These are phyloP conservation scores for Rhizodiscina lignyota DNA, from an alignment of 495 filamentous ascomycete species.

Conservation along the genomic window DNA sequence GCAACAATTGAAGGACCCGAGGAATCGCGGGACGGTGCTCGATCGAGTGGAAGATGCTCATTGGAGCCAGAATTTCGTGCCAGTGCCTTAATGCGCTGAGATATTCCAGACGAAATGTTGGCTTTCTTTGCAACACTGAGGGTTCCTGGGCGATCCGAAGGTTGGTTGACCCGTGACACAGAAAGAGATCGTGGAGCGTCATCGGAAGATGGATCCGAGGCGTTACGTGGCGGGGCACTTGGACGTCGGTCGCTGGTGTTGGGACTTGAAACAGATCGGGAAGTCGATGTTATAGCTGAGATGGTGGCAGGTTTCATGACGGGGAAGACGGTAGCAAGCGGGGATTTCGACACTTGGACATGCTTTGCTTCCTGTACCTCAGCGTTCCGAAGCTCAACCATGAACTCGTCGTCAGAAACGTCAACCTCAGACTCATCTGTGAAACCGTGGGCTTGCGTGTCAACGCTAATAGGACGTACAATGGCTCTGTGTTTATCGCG, in stretches of 20 bases:
- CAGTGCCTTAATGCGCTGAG: constrained; percentile 76
- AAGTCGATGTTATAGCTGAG: constrained; percentile 1
- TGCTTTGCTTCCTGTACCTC: constrained; percentile 72
- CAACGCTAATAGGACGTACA: constrained; percentile 18
- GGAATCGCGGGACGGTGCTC: too few species aligned
- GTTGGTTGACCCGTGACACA: constrained; percentile 9
- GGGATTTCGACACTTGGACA: constrained; percentile 70
- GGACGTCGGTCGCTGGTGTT: too few species aligned
- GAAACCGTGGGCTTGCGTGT: too few species aligned
- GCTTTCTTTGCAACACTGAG: constrained; percentile 49
- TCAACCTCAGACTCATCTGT: constrained; percentile 6
- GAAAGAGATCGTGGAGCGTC: too few species aligned
- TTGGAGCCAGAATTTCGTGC: too few species aligned
- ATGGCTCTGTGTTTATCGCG: constrained; percentile 17
- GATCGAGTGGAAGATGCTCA: too few species aligned
- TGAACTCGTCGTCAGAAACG: constrained; percentile 65
- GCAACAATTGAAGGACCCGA: too few species aligned
- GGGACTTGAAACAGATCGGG: neutral
- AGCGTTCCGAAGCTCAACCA: constrained; percentile 75
- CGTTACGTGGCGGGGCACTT: too few species aligned
- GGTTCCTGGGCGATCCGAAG: too few species aligned
- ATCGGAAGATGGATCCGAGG: too few species aligned
- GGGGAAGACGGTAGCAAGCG: constrained; percentile 49
- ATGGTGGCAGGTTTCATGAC: constrained; percentile 5
- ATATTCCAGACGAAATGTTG: constrained; percentile 77